Percentiles rank a stretch among this genome's conserved stretches.
Conservation (phyloP, 2,329 filamentous ascomycete genomes). For the Metarhizium humberi region DNA sequence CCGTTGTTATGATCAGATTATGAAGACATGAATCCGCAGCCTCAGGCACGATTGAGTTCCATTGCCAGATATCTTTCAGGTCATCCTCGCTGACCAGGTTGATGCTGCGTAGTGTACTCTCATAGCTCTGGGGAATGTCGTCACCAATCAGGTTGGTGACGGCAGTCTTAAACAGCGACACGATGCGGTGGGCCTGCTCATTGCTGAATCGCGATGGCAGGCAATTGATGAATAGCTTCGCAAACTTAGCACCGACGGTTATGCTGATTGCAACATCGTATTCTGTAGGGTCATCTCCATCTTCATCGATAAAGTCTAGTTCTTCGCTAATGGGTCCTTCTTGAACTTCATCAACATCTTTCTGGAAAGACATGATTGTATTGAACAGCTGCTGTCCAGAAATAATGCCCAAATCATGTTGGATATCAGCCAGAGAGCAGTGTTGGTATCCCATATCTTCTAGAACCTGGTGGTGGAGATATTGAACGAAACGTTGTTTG, state of each 20-base stretch:
- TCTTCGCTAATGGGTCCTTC: background rate
- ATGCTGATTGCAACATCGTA: constrained; percentile 17
- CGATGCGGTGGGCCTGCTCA: background rate
- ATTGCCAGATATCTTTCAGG: constrained; percentile 3
- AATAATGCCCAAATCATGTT: constrained; percentile 19
- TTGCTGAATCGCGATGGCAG: constrained; percentile 1
- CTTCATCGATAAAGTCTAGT: constrained; percentile 2
- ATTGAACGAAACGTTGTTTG: constrained; percentile 18
- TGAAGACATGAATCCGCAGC: background rate
- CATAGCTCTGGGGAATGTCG: background rate
- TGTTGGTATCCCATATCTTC: constrained; percentile 37
- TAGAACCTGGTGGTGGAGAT: constrained; percentile 34
- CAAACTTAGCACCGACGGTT: background rate
- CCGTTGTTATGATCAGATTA: background rate
- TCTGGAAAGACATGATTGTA: constrained; percentile 22
- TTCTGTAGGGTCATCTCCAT: constrained; percentile 15
- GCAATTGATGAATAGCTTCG: constrained; percentile 1
- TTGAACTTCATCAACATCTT: constrained; percentile 1
- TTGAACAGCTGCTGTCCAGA: constrained; percentile 19
- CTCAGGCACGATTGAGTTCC: constrained; percentile 1
- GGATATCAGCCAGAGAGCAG: constrained; percentile 38
- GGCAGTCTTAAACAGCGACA: background rate
- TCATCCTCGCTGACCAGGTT: background rate
- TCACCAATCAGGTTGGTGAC: background rate
- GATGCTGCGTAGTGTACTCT: background rate